phyloP scores from a whole-genome alignment of 2,329 filamentous ascomycete genomes.

The Arthrobotrys sphaeroides region DNA sequence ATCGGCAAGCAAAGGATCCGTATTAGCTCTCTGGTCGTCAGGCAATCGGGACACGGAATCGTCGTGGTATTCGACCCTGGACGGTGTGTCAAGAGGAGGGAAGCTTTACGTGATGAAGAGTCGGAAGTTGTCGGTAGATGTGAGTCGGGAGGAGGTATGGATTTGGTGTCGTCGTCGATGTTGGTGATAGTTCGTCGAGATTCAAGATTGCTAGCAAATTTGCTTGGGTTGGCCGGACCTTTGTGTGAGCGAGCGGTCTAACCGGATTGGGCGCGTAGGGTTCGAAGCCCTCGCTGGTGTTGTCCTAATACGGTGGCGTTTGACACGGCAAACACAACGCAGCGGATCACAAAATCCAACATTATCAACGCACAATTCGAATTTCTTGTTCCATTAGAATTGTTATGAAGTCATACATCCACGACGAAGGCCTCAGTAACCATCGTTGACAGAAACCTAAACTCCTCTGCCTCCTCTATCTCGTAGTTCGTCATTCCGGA shows the following conservation, averaged over 20 bases:
- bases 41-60: slow-evolving; percentile 2
- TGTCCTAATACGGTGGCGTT: slow-evolving; percentile 6
- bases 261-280: slow-evolving; percentile 37
- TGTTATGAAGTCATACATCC: not conserved
- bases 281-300: slow-evolving; percentile 28
- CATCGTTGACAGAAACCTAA: not conserved
- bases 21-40: slow-evolving; percentile 33
- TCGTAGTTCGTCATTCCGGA: slow-evolving; percentile 11
- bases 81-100: not conserved
- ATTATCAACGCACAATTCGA: slow-evolving; percentile 22
- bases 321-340: slow-evolving; percentile 19
- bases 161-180: slow-evolving; percentile 48
- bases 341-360: slow-evolving; percentile 16
- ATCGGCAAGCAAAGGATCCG: slow-evolving; percentile 14
- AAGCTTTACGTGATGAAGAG: slow-evolving; percentile 40
- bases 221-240: slow-evolving; percentile 50
- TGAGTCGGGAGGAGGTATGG: slow-evolving; percentile 29
- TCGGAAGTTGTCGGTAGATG: slow-evolving; percentile 29
- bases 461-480: not conserved
- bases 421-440: slow-evolving; percentile 37
- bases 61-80: not conserved
- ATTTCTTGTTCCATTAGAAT: not conserved
- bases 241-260: slow-evolving; percentile 48
- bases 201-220: slow-evolving; percentile 51
- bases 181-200: slow-evolving; percentile 45